Percentiles rank a stretch among this genome's conserved stretches.
These are phyloP conservation scores for Tubosaeta sp. DNA, from an alignment of 768 basidiomycete species.

Conservation along the genomic window DNA sequence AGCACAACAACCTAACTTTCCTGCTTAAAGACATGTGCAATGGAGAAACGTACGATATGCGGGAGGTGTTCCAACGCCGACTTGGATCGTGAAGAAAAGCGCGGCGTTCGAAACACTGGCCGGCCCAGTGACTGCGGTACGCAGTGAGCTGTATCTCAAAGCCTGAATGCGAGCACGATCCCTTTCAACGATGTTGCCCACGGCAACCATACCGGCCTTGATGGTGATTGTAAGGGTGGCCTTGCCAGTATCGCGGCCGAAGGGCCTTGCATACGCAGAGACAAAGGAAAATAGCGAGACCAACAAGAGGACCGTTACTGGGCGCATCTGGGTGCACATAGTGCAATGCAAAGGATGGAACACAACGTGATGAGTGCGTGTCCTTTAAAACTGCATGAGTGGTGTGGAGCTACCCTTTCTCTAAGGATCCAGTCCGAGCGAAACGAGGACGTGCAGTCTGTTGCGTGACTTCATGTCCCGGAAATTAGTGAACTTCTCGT, in stretches of 20 bases:
- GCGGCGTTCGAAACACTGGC: slow-evolving; percentile 17
- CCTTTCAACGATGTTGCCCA: slow-evolving; percentile 12
- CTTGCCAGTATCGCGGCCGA: slow-evolving; percentile 10
- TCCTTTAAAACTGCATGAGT: background rate
- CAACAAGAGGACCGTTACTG: background rate
- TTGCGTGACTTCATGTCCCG: background rate
- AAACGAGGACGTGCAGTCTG: background rate
- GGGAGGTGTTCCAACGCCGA: slow-evolving; percentile 23
- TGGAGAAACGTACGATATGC: slow-evolving; percentile 16
- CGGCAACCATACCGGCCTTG: slow-evolving; percentile 8
- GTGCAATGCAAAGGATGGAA: background rate
- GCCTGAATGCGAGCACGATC: slow-evolving; percentile 20
- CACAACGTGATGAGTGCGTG: background rate
- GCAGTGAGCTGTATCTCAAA: slow-evolving; percentile 4
- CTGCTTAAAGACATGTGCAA: background rate
- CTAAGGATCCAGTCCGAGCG: background rate
- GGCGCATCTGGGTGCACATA: background rate
- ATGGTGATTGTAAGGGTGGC: slow-evolving; percentile 13
- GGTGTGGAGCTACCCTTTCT: background rate
- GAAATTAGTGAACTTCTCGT: background rate
- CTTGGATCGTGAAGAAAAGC: slow-evolving; percentile 28
- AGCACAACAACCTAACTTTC: background rate
- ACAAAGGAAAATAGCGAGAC: slow-evolving; percentile 7
- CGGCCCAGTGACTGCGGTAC: background rate
- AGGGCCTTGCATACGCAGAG: slow-evolving; percentile 6